Evolutionary conservation across 139 green algal species (phyloP).

Genomic region (Bryopsis sp.): DNA sequence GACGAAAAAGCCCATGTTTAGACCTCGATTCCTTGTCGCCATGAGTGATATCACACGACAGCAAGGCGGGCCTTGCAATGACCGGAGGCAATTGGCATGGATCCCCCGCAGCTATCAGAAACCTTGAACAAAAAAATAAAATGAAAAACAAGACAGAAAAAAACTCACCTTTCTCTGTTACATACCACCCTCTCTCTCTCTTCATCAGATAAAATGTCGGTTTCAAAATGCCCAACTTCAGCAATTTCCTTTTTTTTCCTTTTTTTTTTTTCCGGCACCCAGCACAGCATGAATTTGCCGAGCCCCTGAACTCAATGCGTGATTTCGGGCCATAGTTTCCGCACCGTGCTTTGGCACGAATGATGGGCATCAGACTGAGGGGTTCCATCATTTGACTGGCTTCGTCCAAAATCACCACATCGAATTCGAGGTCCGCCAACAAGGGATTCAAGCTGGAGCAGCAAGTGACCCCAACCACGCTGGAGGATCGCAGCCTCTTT

Average conservation of each 20-base stretch:
- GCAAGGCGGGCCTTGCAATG: conserved; percentile 50
- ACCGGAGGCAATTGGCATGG: conserved; percentile 75
- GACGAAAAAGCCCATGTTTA: conserved; percentile 47
- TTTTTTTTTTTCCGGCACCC: too few species aligned
- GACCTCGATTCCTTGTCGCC: too few species aligned
- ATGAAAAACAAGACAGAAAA: conserved; percentile 1
- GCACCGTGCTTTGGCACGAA: conserved; percentile 37
- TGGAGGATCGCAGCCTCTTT: conserved; percentile 37
- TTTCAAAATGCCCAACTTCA: not conserved
- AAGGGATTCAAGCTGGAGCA: conserved; percentile 44
- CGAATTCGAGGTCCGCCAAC: conserved; percentile 48
- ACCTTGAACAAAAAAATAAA: conserved; percentile 30
- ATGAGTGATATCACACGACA: too few species aligned
- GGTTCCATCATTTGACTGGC: conserved; percentile 76
- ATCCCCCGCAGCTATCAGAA: conserved; percentile 71
- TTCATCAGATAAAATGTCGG: not conserved
- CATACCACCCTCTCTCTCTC: too few species aligned
- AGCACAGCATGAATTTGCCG: too few species aligned
- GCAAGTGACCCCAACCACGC: conserved; percentile 72
- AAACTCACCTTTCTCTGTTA: conserved; percentile 6
- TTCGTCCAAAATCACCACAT: conserved; percentile 79
- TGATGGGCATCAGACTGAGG: conserved; percentile 53
- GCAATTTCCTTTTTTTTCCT: not conserved
- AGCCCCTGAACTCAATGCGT: too few species aligned
- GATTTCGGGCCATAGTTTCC: not conserved